Evolutionary conservation across 2,329 filamentous ascomycete species (phyloP).

Genomic region (Pseudopyrenochaeta lycopersici): DNA sequence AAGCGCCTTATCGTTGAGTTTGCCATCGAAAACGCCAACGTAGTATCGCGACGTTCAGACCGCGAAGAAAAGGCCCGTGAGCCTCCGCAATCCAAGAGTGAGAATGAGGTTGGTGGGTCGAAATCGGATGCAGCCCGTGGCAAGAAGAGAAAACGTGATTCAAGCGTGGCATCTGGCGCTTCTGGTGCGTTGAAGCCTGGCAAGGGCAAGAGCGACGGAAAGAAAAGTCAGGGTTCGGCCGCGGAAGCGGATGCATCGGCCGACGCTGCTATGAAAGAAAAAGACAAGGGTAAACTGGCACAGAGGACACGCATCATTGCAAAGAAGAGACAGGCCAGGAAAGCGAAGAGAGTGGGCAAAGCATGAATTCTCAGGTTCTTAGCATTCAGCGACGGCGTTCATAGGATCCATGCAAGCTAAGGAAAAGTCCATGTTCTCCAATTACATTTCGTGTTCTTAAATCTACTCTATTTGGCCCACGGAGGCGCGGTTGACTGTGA

Average conservation of each 20-base stretch:
- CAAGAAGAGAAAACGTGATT: slow-evolving; percentile 53
- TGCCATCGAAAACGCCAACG: slow-evolving; percentile 96
- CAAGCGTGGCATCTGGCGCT: slow-evolving; percentile 17
- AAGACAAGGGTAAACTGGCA: slow-evolving; percentile 62
- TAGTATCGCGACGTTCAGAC: slow-evolving; percentile 80
- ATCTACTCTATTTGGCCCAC: too few relatives aligned
- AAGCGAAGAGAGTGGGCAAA: slow-evolving; percentile 66
- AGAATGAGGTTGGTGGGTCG: slow-evolving; percentile 15
- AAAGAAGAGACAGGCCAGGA: slow-evolving; percentile 80
- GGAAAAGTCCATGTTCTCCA: not conserved
- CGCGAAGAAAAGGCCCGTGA: slow-evolving; percentile 66
- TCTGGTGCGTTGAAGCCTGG: slow-evolving; percentile 7
- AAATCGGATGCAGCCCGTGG: slow-evolving; percentile 26
- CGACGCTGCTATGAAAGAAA: slow-evolving; percentile 12
- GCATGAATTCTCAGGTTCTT: slow-evolving; percentile 34
- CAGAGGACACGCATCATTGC: slow-evolving; percentile 81
- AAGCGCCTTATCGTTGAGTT: slow-evolving; percentile 95
- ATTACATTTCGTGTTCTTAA: too few relatives aligned
- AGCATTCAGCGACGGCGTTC: slow-evolving; percentile 24
- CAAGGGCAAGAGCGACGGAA: slow-evolving; percentile 22
- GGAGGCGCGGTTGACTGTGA: too few relatives aligned
- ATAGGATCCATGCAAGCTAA: not conserved
- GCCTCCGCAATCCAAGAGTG: slow-evolving; percentile 45
- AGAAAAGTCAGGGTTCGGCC: slow-evolving; percentile 25
- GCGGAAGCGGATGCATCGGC: slow-evolving; percentile 28